Conservation (phyloP, 768 basidiomycete genomes). For the Austroboletus eburneus region DNA sequence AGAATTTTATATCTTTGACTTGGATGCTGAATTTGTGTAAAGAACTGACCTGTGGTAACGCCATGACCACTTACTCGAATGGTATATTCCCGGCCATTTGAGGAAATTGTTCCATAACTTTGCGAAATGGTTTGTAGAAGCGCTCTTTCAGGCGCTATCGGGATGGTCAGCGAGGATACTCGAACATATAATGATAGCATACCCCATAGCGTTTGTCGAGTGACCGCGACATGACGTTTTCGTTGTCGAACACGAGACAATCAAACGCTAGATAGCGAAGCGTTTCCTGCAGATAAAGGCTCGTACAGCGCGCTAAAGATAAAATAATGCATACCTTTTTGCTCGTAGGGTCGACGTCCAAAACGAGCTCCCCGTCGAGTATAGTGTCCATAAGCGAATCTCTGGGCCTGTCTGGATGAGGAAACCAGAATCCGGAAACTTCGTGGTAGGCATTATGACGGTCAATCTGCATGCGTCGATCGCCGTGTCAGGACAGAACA, state of each 20-base stretch:
- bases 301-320: neutral
- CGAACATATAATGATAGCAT: constrained; percentile 24
- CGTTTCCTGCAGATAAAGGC: constrained; percentile 53
- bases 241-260: constrained; percentile 79
- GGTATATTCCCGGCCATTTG: constrained; percentile 61
- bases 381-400: constrained; percentile 73
- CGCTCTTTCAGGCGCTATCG: constrained; percentile 58
- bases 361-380: constrained; percentile 90
- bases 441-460: constrained; percentile 84
- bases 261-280: constrained; percentile 88
- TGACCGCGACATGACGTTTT: constrained; percentile 81
- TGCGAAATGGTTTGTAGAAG: constrained; percentile 77
- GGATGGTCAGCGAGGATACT: constrained; percentile 4
- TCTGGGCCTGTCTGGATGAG: constrained; percentile 72
- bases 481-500: neutral
- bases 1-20: constrained; percentile 82
- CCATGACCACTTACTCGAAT: constrained; percentile 64
- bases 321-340: constrained; percentile 47
- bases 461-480: constrained; percentile 65
- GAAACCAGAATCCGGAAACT: constrained; percentile 78
- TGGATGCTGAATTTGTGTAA: constrained; percentile 54
- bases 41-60: constrained; percentile 3
- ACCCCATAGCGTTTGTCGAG: constrained; percentile 91
- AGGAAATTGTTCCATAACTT: constrained; percentile 66
- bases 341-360: constrained; percentile 79